Conservation (phyloP, 192 early-diverging fungal species). For the Coemansia sp. region DNA sequence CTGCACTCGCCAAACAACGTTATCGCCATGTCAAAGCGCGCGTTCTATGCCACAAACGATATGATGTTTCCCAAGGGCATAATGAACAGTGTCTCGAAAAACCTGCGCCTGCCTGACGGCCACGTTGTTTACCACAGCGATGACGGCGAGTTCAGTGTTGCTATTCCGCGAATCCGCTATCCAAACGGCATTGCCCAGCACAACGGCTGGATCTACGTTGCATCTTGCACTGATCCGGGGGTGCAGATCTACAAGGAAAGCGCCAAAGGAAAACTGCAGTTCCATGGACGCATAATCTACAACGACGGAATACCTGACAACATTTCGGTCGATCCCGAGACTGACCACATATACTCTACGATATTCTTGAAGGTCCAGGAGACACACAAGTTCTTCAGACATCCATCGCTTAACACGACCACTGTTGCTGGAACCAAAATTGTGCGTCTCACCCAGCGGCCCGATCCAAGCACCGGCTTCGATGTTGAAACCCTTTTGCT, state of each 20-base stretch:
- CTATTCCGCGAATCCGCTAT: slow-evolving; percentile 24
- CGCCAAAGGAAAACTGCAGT: slow-evolving; percentile 3
- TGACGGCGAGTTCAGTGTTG: slow-evolving; percentile 25
- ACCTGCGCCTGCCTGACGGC: slow-evolving; percentile 25
- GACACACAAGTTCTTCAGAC: slow-evolving; percentile 25
- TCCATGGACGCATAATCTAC: slow-evolving; percentile 25
- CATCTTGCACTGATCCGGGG: slow-evolving; percentile 37
- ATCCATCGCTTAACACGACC: slow-evolving; percentile 39
- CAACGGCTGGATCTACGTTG: slow-evolving; percentile 42
- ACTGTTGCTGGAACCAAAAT: slow-evolving; percentile 31
- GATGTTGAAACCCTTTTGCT: slow-evolving; percentile 30
- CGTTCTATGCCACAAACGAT: slow-evolving; percentile 67
- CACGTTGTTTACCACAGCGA: slow-evolving; percentile 45
- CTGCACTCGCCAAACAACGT: slow-evolving; percentile 63
- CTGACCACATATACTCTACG: slow-evolving; percentile 46
- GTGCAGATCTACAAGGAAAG: slow-evolving; percentile 33
- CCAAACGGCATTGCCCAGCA: slow-evolving; percentile 52
- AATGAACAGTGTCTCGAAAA: slow-evolving; percentile 24
- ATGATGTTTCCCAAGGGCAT: slow-evolving; percentile 27
- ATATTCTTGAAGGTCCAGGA: slow-evolving; percentile 30
- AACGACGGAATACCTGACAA: slow-evolving; percentile 41
- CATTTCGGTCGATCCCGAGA: slow-evolving; percentile 37
- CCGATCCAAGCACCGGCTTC: slow-evolving; percentile 13
- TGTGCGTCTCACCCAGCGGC: slow-evolving; percentile 25
- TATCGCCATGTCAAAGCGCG: slow-evolving; percentile 54